Conservation (phyloP, 768 basidiomycete species). For the Trametopsis cervina region DNA sequence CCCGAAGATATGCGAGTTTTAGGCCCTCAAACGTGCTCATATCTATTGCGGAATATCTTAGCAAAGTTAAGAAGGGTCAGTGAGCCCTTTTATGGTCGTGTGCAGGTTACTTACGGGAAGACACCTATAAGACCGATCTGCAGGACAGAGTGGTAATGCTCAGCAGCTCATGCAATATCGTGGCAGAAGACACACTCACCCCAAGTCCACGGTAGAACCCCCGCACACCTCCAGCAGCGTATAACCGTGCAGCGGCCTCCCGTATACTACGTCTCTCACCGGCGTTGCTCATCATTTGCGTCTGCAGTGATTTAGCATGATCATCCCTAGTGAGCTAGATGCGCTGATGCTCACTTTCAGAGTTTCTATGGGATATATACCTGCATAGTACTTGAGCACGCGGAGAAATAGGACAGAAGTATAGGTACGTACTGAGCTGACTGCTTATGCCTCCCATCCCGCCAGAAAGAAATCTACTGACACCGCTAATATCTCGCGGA, state of each 20-base stretch:
- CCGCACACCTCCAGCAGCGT: constrained; percentile 69
- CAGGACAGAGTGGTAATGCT: constrained; percentile 12
- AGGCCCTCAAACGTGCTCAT: constrained; percentile 97
- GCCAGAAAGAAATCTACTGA: constrained; percentile 90
- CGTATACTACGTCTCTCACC: constrained; percentile 53
- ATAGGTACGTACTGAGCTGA: constrained; percentile 66
- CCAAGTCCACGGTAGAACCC: constrained; percentile 89
- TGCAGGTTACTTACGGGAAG: constrained; percentile 65
- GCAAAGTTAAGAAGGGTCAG: not conserved
- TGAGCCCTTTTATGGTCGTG: no score
- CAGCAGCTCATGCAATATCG: constrained; percentile 8
- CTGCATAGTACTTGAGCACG: no score
- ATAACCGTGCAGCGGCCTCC: constrained; percentile 64
- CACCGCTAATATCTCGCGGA: constrained; percentile 79
- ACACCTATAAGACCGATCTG: constrained; percentile 95
- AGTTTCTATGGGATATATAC: constrained; percentile 96
- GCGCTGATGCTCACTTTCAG: constrained; percentile 54
- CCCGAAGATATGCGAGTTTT: constrained; percentile 83
- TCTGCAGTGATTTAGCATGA: constrained; percentile 32
- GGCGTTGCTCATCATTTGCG: constrained; percentile 94
- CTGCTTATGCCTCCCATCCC: constrained; percentile 94
- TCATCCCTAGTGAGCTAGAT: not conserved
- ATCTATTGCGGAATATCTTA: constrained; percentile 88
- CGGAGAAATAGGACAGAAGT: no score
- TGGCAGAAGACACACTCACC: constrained; percentile 42